These are phyloP conservation scores for Mucor ambiguus DNA, from an alignment of 371 early-diverging fungal genomes.

Conservation along the genomic window DNA sequence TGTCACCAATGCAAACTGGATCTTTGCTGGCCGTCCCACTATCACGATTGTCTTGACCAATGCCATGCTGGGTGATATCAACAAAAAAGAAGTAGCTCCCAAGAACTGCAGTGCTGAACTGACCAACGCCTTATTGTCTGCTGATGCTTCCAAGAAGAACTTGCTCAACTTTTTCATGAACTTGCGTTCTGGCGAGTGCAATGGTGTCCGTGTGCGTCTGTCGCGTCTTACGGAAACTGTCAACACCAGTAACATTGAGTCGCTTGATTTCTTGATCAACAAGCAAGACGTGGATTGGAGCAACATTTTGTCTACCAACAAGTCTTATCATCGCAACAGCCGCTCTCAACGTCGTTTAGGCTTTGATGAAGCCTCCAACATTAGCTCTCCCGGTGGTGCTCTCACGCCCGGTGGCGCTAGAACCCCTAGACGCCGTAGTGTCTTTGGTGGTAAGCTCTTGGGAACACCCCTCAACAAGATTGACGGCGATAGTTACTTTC, in stretches of 20 bases:
- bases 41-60: constrained; percentile 78
- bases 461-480: constrained; percentile 39
- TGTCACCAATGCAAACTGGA: constrained; percentile 81
- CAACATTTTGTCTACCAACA: constrained; percentile 59
- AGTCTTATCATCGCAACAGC: constrained; percentile 36
- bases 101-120: constrained; percentile 13
- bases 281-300: constrained; percentile 77
- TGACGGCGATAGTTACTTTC: constrained; percentile 48
- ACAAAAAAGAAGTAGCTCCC: constrained; percentile 9
- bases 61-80: constrained; percentile 71
- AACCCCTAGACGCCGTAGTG: constrained; percentile 52
- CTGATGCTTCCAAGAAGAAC: constrained; percentile 58
- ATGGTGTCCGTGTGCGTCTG: constrained; percentile 71
- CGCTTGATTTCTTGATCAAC: constrained; percentile 83
- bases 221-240: constrained; percentile 78
- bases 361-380: constrained; percentile 51
- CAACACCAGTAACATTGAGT: constrained; percentile 79
- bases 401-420: constrained; percentile 44
- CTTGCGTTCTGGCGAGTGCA: constrained; percentile 71
- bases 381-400: constrained; percentile 50
- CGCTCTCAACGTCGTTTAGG: constrained; percentile 48
- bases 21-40: constrained; percentile 81
- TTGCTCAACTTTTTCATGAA: constrained; percentile 86
- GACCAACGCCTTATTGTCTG: constrained; percentile 29
- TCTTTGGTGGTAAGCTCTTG: constrained; percentile 45